These are phyloP conservation scores for Myriosclerotinia duriaeana DNA, from an alignment of 2,329 filamentous ascomycete genomes.

Conservation along the genomic window DNA sequence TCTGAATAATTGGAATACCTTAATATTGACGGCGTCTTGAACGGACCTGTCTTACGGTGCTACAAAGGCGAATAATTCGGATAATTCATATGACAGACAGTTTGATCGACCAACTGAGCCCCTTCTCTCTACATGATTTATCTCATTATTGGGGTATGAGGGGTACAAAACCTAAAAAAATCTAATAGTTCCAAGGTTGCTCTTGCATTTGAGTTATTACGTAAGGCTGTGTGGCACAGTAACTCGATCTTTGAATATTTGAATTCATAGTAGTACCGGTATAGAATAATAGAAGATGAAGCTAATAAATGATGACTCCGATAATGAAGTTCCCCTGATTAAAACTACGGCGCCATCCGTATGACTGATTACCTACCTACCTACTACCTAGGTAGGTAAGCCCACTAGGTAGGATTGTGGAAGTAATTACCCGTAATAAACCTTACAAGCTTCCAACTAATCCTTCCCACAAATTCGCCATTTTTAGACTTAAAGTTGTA, in stretches of 20 bases:
- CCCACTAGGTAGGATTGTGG: not conserved
- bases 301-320: not conserved
- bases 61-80: not conserved
- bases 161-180: not conserved
- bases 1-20: not conserved
- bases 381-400: too few species aligned
- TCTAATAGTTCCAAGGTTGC: not conserved
- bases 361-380: too few species aligned
- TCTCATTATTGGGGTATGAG: not conserved
- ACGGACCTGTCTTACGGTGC: not conserved
- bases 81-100: not conserved
- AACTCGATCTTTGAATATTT: not conserved
- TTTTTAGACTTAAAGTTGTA: constrained; percentile 11
- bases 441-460: not conserved
- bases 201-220: not conserved
- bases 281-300: too few species aligned
- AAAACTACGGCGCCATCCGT: constrained; percentile 11
- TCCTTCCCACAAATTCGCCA: constrained; percentile 1
- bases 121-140: not conserved
- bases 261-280: too few species aligned
- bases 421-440: not conserved
- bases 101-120: not conserved
- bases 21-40: not conserved
- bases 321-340: constrained; percentile 1
- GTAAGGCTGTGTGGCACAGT: not conserved